A percentile compares a stretch with the other conserved stretches of the same genome.
Evolutionary conservation across 2,329 filamentous ascomycete species (phyloP).

Genomic region (Aspergillus sp.): DNA sequence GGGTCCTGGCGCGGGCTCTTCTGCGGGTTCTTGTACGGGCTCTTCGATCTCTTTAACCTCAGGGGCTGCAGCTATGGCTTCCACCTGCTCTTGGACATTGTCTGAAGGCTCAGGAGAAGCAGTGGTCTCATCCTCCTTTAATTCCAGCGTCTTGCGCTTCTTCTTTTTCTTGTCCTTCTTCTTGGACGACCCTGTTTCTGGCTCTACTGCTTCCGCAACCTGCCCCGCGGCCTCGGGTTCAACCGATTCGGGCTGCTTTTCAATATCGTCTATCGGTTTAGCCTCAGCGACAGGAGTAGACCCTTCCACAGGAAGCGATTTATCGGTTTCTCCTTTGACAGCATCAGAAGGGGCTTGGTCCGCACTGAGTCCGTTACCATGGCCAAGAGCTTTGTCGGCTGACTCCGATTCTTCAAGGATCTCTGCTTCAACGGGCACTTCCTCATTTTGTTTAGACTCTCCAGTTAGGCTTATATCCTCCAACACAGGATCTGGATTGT

Average conservation of each 20-base stretch:
- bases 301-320: background rate
- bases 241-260: background rate
- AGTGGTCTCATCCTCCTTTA: conserved; percentile 20
- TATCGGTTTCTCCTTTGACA: background rate
- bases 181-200: conserved; percentile 13
- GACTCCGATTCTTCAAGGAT: background rate
- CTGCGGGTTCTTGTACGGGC: background rate
- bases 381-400: background rate
- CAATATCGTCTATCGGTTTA: background rate
- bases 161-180: conserved; percentile 41
- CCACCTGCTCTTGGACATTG: background rate
- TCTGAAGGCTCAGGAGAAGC: conserved; percentile 12
- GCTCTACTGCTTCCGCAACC: conserved; percentile 9
- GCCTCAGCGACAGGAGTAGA: background rate
- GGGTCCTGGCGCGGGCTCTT: conserved; percentile 1
- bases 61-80: background rate
- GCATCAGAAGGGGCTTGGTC: background rate
- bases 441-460: background rate
- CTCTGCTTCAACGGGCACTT: background rate
- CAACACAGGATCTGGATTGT: background rate
- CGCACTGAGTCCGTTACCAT: background rate
- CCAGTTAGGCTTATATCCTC: background rate
- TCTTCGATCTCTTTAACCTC: background rate
- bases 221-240: background rate
- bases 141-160: conserved; percentile 23